Conservation (phyloP, 495 filamentous ascomycete genomes). For the Penicillium dipodomyicola region DNA sequence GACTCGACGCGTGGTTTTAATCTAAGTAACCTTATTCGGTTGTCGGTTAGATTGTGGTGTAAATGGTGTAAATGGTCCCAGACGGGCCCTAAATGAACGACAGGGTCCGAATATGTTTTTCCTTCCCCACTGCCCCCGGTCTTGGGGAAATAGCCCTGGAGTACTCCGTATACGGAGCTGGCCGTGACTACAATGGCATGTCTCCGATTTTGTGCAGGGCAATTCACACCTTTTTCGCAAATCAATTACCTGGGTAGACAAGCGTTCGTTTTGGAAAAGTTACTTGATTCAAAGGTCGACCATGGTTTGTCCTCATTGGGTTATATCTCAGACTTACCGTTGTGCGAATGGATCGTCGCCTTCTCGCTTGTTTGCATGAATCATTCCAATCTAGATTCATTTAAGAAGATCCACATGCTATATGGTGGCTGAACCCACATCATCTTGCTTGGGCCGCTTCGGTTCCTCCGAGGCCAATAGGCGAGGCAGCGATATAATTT, state of each 20-base stretch:
- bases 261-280: no score
- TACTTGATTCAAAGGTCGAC: neutral
- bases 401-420: neutral
- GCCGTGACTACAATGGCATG: constrained; percentile 7
- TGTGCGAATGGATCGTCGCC: constrained; percentile 3
- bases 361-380: neutral
- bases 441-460: no score
- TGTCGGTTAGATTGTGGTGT: neutral
- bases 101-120: neutral
- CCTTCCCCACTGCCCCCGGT: neutral
- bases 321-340: neutral
- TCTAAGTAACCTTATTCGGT: no score
- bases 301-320: neutral
- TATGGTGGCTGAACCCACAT: no score
- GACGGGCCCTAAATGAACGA: no score
- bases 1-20: neutral
- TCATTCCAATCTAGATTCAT: neutral
- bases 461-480: no score
- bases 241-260: no score
- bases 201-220: neutral
- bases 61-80: no score
- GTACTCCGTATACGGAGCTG: neutral
- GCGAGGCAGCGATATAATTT: no score
- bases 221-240: no score
- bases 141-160: no score